Conservation (phyloP, 495 filamentous ascomycete genomes). For the Baudoinia panamericana region DNA sequence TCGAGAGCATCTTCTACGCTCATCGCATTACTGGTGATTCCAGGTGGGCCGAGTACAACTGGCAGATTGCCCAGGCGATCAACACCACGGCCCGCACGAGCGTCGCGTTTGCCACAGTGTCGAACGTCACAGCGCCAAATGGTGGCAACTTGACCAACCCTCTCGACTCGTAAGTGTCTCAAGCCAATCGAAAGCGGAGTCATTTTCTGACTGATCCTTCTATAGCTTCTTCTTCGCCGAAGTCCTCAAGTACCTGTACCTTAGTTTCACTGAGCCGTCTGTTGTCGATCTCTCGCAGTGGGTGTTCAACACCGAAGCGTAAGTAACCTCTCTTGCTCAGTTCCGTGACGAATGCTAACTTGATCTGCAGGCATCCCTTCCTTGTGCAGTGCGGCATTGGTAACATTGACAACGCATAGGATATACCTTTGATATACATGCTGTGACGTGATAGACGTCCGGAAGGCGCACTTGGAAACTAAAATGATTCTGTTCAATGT, state of each 20-base stretch:
- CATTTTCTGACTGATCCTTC: too few species aligned
- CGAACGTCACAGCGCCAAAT: conserved; percentile 15
- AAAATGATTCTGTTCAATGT: too few species aligned
- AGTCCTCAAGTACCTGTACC: conserved; percentile 44
- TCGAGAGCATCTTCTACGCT: conserved; percentile 17
- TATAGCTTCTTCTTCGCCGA: conserved; percentile 57
- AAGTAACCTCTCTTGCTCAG: too few species aligned
- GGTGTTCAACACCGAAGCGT: conserved; percentile 28
- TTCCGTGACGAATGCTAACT: too few species aligned
- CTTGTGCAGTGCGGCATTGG: conserved; percentile 15
- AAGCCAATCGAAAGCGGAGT: too few species aligned
- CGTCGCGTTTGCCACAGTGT: conserved; percentile 13
- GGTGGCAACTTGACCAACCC: conserved; percentile 8
- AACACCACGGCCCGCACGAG: conserved; percentile 13
- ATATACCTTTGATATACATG: too few species aligned
- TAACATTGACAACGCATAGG: conserved; percentile 3
- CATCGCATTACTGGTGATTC: conserved; percentile 18
- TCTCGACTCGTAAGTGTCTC: conserved; percentile 14
- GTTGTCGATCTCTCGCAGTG: conserved; percentile 26
- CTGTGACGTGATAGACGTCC: too few species aligned
- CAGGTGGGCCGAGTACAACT: conserved; percentile 14
- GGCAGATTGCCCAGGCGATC: conserved; percentile 17
- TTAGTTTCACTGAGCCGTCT: conserved; percentile 26
- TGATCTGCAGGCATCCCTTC: too few species aligned
- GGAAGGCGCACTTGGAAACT: too few species aligned